Percentiles rank a stretch among this genome's conserved stretches.
These are phyloP conservation scores for Murraya koenigii DNA, from an alignment of 345 rosid genomes.

Conservation along the genomic window DNA sequence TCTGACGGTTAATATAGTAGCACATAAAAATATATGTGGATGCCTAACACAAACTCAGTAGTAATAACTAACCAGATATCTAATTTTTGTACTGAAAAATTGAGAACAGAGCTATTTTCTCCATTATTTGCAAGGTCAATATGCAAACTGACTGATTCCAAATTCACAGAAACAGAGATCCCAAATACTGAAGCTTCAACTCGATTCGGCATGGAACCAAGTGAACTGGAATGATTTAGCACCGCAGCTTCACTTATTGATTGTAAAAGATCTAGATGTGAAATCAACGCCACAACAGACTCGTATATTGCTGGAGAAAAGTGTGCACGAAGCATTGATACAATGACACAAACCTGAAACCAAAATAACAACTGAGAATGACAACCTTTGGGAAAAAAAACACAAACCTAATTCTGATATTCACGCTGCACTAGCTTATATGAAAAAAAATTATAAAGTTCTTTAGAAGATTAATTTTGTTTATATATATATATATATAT, in stretches of 20 bases:
- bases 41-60: neutral
- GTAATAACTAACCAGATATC: conserved; percentile 51
- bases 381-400: neutral
- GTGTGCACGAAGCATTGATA: conserved; percentile 42
- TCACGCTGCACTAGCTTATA: neutral
- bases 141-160: conserved; percentile 43
- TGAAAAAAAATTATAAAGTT: neutral
- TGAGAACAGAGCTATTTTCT: conserved; percentile 50
- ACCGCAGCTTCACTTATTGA: conserved; percentile 31
- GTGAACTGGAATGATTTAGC: conserved; percentile 17
- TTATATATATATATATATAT: too few relatives aligned
- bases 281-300: conserved; percentile 51
- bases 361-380: conserved; percentile 15
- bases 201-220: conserved; percentile 20
- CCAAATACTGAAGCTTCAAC: conserved; percentile 35
- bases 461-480: neutral
- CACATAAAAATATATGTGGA: conserved; percentile 3
- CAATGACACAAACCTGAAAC: conserved; percentile 59
- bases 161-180: conserved; percentile 47
- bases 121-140: conserved; percentile 70
- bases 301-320: conserved; percentile 54
- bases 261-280: conserved; percentile 40
- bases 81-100: conserved; percentile 41
- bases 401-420: neutral
- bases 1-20: too few relatives aligned